Evolutionary conservation across 805 yeast genomes (phyloP).

Genomic region (Saturnispora zaruensis): DNA sequence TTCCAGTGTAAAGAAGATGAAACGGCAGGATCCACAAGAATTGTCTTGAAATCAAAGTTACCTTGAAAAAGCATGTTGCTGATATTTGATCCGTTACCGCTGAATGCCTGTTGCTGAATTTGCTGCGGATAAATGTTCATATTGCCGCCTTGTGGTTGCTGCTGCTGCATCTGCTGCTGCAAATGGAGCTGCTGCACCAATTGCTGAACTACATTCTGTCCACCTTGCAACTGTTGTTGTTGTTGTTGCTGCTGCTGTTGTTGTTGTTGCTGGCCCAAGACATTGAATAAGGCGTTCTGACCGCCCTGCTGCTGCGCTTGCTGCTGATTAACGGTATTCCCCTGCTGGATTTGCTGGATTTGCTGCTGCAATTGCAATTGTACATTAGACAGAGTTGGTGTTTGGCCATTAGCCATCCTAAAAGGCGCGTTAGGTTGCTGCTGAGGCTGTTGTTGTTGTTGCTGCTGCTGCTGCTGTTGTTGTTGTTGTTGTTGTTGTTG

Average conservation of each 20-base stretch:
- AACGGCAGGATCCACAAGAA: constrained; percentile 29
- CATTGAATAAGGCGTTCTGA: not conserved
- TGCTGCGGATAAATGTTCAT: not conserved
- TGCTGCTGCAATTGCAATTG: constrained; percentile 10
- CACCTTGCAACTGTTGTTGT: constrained; percentile 24
- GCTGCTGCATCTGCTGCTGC: constrained; percentile 23
- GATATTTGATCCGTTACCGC: constrained; percentile 21
- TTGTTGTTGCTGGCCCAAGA: constrained; percentile 8
- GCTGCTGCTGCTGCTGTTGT: constrained; percentile 18
- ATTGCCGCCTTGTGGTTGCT: constrained; percentile 19
- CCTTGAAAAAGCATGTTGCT: constrained; percentile 16
- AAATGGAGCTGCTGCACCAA: constrained; percentile 20
- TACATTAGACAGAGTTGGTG: constrained; percentile 1
- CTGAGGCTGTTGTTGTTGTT: constrained; percentile 21
- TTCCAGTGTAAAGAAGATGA: constrained; percentile 54
- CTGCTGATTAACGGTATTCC: not conserved
- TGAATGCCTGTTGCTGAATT: constrained; percentile 20
- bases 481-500: constrained; percentile 19
- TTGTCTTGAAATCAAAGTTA: constrained; percentile 14
- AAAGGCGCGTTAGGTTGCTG: constrained; percentile 10
- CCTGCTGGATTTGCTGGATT: constrained; percentile 8
- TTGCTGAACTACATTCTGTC: constrained; percentile 19
- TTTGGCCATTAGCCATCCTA: constrained; percentile 6
- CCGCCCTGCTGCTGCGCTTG: constrained; percentile 1
- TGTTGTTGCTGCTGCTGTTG: constrained; percentile 9